Conservation (phyloP, 2,329 filamentous ascomycete species). For the Epichloe typhina region DNA sequence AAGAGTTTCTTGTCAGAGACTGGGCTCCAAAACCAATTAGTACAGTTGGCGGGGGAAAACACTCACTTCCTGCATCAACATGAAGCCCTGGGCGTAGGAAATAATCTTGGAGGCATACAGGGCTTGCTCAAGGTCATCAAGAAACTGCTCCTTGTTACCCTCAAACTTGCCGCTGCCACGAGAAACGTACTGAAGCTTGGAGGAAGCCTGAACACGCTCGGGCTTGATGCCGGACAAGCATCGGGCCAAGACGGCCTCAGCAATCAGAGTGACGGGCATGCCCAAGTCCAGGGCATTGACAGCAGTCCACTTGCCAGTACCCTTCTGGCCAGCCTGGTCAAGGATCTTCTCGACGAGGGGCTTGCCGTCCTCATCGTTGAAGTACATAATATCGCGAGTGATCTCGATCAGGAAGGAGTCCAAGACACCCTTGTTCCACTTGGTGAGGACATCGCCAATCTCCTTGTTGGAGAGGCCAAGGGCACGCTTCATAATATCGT, state of each 20-base stretch:
- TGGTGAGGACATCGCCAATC: conserved; percentile 84
- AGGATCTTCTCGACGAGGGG: conserved; percentile 97
- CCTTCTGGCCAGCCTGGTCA: conserved; percentile 97
- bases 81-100: conserved; percentile 98
- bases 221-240: conserved; percentile 91
- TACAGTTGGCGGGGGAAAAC: neutral
- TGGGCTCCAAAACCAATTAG: neutral
- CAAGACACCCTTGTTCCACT: conserved; percentile 98
- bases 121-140: conserved; percentile 95
- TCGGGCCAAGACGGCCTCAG: conserved; percentile 89
- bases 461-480: conserved; percentile 82
- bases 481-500: conserved; percentile 99
- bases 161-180: conserved; percentile 61
- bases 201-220: conserved; percentile 74
- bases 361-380: conserved; percentile 84
- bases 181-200: conserved; percentile 60
- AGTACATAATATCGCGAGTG: conserved; percentile 96
- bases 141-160: conserved; percentile 85
- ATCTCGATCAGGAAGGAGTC: conserved; percentile 99
- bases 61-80: conserved; percentile 94
- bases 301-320: conserved; percentile 99
- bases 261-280: conserved; percentile 96
- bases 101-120: conserved; percentile 99
- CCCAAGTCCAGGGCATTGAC: conserved; percentile 98
- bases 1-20: neutral